A percentile compares a stretch with the other conserved stretches of the same genome.
These are phyloP conservation scores for Psophocarpus tetragonolobus DNA, from an alignment of 306 rosid genomes.

Conservation along the genomic window DNA sequence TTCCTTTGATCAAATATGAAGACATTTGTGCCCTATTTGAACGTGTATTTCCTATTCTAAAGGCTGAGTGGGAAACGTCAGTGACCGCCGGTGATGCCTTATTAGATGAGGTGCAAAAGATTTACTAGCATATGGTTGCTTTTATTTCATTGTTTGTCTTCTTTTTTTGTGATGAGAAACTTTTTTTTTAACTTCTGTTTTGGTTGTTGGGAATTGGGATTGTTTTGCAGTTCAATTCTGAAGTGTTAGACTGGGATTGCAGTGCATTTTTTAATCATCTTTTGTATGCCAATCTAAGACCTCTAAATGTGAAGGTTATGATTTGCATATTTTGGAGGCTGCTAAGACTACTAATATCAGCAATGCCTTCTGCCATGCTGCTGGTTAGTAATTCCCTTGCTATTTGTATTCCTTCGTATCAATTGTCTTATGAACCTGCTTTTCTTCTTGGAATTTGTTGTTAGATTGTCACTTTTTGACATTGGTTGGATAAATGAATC, in stretches of 20 bases:
- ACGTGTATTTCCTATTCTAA: constrained; percentile 56
- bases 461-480: neutral
- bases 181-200: neutral
- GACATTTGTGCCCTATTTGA: constrained; percentile 52
- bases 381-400: constrained; percentile 52
- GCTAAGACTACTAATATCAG: constrained; percentile 47
- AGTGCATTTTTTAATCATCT: constrained; percentile 56
- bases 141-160: neutral
- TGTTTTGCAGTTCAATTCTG: constrained; percentile 60
- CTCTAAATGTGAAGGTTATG: constrained; percentile 55
- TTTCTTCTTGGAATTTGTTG: neutral
- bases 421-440: constrained; percentile 9
- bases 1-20: constrained; percentile 42
- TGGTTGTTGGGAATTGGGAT: constrained; percentile 9
- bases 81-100: constrained; percentile 47
- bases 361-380: constrained; percentile 48
- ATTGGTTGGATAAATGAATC: constrained; percentile 19
- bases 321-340: constrained; percentile 84
- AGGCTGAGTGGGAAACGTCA: constrained; percentile 69
- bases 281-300: constrained; percentile 41
- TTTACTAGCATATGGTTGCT: neutral
- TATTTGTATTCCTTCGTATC: neutral
- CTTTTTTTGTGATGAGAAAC: constrained; percentile 3
- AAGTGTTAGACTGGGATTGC: constrained; percentile 72
- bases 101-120: constrained; percentile 58